Base-by-base conservation (phyloP, 768 basidiomycete genomes). In the Hirschioporus abietinus region DNA sequence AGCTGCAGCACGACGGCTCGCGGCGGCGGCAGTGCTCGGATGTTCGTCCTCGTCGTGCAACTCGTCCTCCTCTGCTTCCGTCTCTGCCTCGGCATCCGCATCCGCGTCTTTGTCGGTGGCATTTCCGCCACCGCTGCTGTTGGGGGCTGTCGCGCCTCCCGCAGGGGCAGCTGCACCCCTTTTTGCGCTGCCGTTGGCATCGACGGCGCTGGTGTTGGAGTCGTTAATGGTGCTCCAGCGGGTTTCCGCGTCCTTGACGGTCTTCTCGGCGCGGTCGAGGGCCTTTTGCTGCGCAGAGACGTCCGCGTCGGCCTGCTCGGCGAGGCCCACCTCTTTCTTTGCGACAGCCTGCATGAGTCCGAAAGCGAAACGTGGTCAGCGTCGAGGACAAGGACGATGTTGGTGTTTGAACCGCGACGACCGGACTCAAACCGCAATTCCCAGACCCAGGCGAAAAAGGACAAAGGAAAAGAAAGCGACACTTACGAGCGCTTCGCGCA, bases 401-500 rank as follows among this genome's bases (percentile, higher is more conserved):
- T 52, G 42, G 42, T 20, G 15, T 12, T 20, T 5, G 42, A 10
- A 20, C 42, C 20, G 42, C 30, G 42, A 15, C 42, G 42, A 12
- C 42, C 42, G 42, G 42, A 52, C 42, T 15, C 42, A 52, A 10
- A 52, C 2, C 30, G 42, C 42, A 20, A 52, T 52, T 52, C 42
- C 42, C 42, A 52, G 42, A 52, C 42, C 42, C 42, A 52, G 42
- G 42, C 42, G 42, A 52, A 52, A 52, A 52, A 20, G 42, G 42
- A 52, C 42, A 52, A 52, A 52, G 42, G 42, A 20, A 52, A 20
- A 52, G 42, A 52, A 52, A 52, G 42, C 42, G 42, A 52, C 42
- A 52, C 42, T 52, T 52, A 52, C 42, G 42, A 52, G 42, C 42
- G 42, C 42, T 52, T 52, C 42, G 42, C 42, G 42, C 42, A 52